These are phyloP conservation scores for Candida neerlandica DNA, from an alignment of 1,139 yeast genomes.

Conservation along the genomic window DNA sequence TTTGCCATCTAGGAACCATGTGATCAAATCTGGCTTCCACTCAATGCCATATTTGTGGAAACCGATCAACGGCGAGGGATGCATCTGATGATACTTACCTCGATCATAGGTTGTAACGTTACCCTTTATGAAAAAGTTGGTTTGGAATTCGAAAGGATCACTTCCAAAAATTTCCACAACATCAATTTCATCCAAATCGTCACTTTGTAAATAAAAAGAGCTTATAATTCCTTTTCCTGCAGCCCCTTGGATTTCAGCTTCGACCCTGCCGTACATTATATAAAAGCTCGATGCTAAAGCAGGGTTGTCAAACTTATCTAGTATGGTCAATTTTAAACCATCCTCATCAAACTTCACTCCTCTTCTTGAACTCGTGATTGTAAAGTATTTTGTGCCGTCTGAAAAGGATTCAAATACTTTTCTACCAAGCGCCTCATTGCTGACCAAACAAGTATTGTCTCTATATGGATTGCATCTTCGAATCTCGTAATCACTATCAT, in stretches of 20 bases:
- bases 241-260: slow-evolving; percentile 41
- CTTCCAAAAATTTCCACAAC: slow-evolving; percentile 48
- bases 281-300: slow-evolving; percentile 37
- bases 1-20: slow-evolving; percentile 36
- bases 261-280: slow-evolving; percentile 45
- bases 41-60: slow-evolving; percentile 37
- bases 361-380: slow-evolving; percentile 14
- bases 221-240: slow-evolving; percentile 46
- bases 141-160: slow-evolving; percentile 34
- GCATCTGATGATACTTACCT: slow-evolving; percentile 35
- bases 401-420: slow-evolving; percentile 20
- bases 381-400: slow-evolving; percentile 15
- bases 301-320: slow-evolving; percentile 42
- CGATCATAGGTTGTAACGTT: slow-evolving; percentile 44
- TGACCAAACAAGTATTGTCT: slow-evolving; percentile 25
- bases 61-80: slow-evolving; percentile 24
- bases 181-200: slow-evolving; percentile 52
- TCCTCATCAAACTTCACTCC: slow-evolving; percentile 15
- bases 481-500: slow-evolving; percentile 13
- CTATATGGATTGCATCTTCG: slow-evolving; percentile 28
- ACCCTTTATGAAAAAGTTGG: slow-evolving; percentile 51
- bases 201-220: slow-evolving; percentile 48
- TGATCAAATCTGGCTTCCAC: slow-evolving; percentile 38
- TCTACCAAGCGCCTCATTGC: slow-evolving; percentile 24
- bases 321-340: slow-evolving; percentile 24